Base-by-base conservation (phyloP, 2,329 filamentous ascomycete genomes). In the Thielaviopsis punctulata region DNA sequence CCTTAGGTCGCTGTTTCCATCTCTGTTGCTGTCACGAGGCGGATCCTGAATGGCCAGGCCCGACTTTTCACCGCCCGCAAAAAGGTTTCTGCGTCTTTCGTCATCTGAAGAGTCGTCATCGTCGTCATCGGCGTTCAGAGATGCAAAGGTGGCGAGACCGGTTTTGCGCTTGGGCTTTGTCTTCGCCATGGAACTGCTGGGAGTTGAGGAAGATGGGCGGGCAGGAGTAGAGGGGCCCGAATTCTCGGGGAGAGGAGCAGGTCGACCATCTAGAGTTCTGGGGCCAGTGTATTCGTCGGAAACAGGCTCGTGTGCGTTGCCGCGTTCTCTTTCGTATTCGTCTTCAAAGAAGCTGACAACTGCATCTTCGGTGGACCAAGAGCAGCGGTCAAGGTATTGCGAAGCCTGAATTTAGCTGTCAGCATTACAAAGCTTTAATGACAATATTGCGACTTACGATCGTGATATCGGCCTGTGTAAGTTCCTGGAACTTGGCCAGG, bases 31-130 rank as follows among this genome's bases (percentile, higher is more conserved):
- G 10, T 72, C 67, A 44, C 65, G 65, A 49, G 71, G 61, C 1
- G 80, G 80, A 59, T 83, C 80, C 60, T 83, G 79, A 22, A 84
- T 76, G 21, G 80, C 80, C 45, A 84, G 65, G 0, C 77, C 80
- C 25, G 85, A 90, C 72, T 92, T 92, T 67, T 90, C 86, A 30
- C 86, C 86, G 49, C 86, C 86, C 19, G 86, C 82, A 64, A 89
- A 92, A 57, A 89, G 69, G 61, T 92, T 84, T 56, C 79, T 69
- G 6, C 72, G 71, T 23, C 73, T 71, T 2, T 73, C 69, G 1
- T 73, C 70, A 22, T 73, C 68, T 7, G 73, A 69, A n/a, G 76
- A 70, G 15, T 80, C 75, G 48, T 76, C 71, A 47, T 77, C 69
- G 15, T 66, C 70, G 57, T 75, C 67, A 8, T 59, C 59, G 4